phyloP scores from a whole-genome alignment of 495 filamentous ascomycete genomes.

The Penicillium paradoxum region DNA sequence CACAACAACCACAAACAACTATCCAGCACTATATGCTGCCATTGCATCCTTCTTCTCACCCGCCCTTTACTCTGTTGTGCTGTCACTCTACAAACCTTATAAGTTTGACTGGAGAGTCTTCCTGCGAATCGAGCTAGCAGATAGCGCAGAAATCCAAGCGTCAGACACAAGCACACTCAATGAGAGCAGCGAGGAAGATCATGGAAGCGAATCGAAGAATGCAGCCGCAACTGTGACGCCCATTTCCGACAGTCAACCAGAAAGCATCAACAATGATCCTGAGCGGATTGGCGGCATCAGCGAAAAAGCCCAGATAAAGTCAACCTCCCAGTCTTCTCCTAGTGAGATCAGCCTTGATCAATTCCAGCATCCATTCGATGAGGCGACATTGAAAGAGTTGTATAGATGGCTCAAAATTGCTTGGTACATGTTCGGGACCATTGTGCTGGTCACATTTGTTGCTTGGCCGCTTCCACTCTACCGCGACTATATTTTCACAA shows the following conservation, averaged over 20 bases:
- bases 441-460: conserved; percentile 37
- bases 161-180: conserved; percentile 14
- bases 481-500: conserved; percentile 41
- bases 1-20: conserved; percentile 26
- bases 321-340: no score
- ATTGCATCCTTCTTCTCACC: conserved; percentile 35
- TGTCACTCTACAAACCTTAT: conserved; percentile 41
- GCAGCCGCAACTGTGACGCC: not conserved
- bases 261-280: conserved; percentile 7
- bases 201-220: not conserved
- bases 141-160: conserved; percentile 20
- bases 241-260: not conserved
- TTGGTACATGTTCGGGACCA: conserved; percentile 33
- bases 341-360: conserved; percentile 19
- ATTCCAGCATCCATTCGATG: conserved; percentile 32
- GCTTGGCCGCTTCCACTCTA: conserved; percentile 43
- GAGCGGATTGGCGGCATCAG: conserved; percentile 2
- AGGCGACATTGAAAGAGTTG: conserved; percentile 28
- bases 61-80: conserved; percentile 35
- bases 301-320: no score
- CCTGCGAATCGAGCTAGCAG: conserved; percentile 36
- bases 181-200: conserved; percentile 8
- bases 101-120: conserved; percentile 48
- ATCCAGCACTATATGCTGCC: conserved; percentile 32
- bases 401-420: conserved; percentile 36